Evolutionary conservation across 148 eudicot species (phyloP), one percentile per base, ranked within the genome.

Genomic region (Dysphania ambrosioides): DNA sequence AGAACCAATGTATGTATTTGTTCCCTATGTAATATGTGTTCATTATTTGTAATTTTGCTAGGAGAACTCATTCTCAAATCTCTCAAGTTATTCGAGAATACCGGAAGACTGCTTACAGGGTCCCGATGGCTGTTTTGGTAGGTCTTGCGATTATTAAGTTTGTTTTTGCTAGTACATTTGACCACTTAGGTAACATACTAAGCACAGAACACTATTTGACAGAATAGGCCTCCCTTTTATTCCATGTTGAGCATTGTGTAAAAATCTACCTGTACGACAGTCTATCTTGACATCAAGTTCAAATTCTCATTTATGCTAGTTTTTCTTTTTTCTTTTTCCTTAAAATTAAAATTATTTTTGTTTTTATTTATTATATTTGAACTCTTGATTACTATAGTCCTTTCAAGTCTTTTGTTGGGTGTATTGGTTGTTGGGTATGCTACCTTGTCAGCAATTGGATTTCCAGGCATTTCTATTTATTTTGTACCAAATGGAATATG

Each of bases 41-140:
- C n/a, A 7, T 67, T 41, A 21, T 67, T 51, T 81, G 21, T 58
- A 47, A 23, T 61, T 59, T 77, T 76, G 40, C 63, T 70, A 95
- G 99, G 94, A 90, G 99, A 78, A 95, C 99, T 40, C 99, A 95
- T 83, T 71, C 97, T 34, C 99, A 95, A 76, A 82, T 95, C 77
- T 79, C 87, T 78, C 99, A 95, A 84, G 99, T 90, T 81, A 85
- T 92, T 36, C 89, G 93, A 27, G 99, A 95, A 82, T 95, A 92
- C 81, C 84, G 79, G 76, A 95, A 95, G 73, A 95, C 99, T 70
- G 40, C 84, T 75, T 95, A 92, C 75, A 89, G 97, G 79, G 97
- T 87, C 55, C 94, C 99, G 49, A 95, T 95, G 99, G 86, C 97
- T 65, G 85, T 95, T 75, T 83, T 95, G 91, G 99, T 95, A 85